phyloP scores from a whole-genome alignment of 2,329 filamentous ascomycete genomes.

The Fusarium sp. region DNA sequence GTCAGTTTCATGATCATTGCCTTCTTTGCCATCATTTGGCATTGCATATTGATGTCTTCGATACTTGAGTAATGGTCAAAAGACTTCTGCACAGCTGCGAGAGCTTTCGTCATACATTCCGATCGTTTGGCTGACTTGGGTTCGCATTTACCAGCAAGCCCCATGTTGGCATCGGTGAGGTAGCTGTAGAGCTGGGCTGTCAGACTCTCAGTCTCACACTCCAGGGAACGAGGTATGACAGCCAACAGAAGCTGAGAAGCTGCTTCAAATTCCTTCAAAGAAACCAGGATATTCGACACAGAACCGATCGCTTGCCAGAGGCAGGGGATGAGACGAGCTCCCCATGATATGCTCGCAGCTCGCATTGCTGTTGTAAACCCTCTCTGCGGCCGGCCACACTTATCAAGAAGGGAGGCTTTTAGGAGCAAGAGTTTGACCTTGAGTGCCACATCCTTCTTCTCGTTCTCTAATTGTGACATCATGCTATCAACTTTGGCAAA shows the following conservation, averaged over 20 bases:
- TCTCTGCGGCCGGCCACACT: conserved; percentile 75
- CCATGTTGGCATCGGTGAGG: conserved; percentile 83
- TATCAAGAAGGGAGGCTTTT: conserved; percentile 78
- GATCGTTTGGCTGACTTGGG: conserved; percentile 59
- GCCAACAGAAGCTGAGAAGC: conserved; percentile 73
- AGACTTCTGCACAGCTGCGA: conserved; percentile 71
- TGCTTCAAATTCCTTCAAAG: conserved; percentile 76
- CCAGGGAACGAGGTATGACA: conserved; percentile 80
- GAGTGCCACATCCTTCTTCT: conserved; percentile 68
- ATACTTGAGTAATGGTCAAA: conserved; percentile 73
- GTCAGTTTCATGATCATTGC: conserved; percentile 78
- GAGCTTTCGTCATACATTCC: conserved; percentile 68
- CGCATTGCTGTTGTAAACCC: conserved; percentile 82
- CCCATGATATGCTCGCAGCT: conserved; percentile 79
- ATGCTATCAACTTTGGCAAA: conserved; percentile 61
- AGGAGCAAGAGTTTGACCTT: conserved; percentile 77
- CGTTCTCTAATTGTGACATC: conserved; percentile 56
- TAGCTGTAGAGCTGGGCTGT: conserved; percentile 75
- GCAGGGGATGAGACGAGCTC: conserved; percentile 73
- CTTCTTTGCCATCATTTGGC: conserved; percentile 86
- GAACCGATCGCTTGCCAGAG: conserved; percentile 79
- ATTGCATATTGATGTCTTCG: conserved; percentile 74
- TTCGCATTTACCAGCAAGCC: conserved; percentile 71
- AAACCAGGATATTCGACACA: conserved; percentile 75
- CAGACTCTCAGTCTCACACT: conserved; percentile 72